Evolutionary conservation across 305 asterid species (phyloP).

Genomic region (Fraxinus baroniana): DNA sequence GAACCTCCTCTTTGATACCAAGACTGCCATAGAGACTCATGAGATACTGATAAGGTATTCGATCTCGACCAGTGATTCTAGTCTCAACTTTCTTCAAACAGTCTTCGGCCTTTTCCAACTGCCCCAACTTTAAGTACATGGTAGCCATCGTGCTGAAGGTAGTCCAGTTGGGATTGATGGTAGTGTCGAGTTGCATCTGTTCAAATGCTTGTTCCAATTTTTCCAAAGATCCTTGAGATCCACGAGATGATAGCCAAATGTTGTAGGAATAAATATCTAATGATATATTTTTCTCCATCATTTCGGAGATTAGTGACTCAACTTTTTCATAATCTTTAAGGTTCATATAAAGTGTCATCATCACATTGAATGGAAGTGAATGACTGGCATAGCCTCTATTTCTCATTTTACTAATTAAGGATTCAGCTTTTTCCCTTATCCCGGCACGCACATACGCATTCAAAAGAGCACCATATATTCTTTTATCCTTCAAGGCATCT

Average conservation of each 20-base stretch:
- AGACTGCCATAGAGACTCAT: conserved; percentile 67
- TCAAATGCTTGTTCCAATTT: conserved; percentile 69
- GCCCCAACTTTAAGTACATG: conserved; percentile 52
- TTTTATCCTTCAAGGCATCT: conserved; percentile 67
- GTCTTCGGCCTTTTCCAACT: conserved; percentile 57
- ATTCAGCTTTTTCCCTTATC: conserved; percentile 75
- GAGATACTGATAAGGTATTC: conserved; percentile 75
- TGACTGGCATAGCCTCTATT: conserved; percentile 56
- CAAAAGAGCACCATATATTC: conserved; percentile 80
- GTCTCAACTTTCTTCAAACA: conserved; percentile 61
- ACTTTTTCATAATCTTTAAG: conserved; percentile 58
- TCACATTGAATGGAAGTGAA: conserved; percentile 80
- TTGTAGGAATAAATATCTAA: conserved; percentile 74
- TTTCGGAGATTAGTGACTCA: conserved; percentile 60
- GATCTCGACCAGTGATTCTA: conserved; percentile 64
- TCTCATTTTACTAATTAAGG: conserved; percentile 61
- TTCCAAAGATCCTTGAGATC: conserved; percentile 53
- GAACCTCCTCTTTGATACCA: conserved; percentile 67
- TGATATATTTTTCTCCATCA: conserved; percentile 57
- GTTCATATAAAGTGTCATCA: conserved; percentile 89
- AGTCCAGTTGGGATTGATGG: conserved; percentile 70
- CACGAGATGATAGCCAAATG: conserved; percentile 75
- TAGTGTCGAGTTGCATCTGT: conserved; percentile 55
- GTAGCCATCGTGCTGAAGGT: conserved; percentile 88
- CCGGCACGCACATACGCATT: conserved; percentile 65